Base-by-base conservation (phyloP, 352 stramenopile genomes). In the Pythium brachiatum region DNA sequence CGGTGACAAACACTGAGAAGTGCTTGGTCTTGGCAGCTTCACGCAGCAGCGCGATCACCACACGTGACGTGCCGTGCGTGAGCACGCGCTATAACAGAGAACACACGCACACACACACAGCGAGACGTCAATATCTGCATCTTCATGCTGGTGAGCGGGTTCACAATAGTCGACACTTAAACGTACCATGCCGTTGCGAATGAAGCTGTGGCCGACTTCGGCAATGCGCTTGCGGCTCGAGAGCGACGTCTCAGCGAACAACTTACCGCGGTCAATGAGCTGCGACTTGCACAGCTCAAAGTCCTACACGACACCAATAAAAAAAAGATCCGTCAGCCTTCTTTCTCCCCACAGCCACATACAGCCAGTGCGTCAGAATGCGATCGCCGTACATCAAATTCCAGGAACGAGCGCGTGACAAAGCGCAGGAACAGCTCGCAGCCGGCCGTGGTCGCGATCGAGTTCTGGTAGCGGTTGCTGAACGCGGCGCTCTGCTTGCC, bases 371-470 rank as follows among this genome's bases (percentile, higher is more conserved):
- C n/a, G n/a, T n/a, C n/a, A n/a, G n/a, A n/a, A n/a, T n/a, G n/a
- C n/a, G 3, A 21, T 44, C 36, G 36, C 36, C 55, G 18, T 23
- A 94, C 85, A 61, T 98, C 77, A 67, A 93, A 93, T 70, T 93
- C 84, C 18, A 93, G 70, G 64, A 97, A 98, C 56, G 78, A 88
- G 53, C 94, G 78, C 23, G 94, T 98, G 26, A 98, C 88, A 70
- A 98, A 98, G 44, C 87, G 83, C 55, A 98, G 76, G 66, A 98
- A 98, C 20, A 98, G 70, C 63, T 98, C 92, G 64, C 91, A 98
- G 39, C 93, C 89, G 4, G 84, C 90, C 0, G 85, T 89, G 6
- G 97, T 88, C 7, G 92, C 90, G 74, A 98, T 98, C 23, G 85
- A 89, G 57, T 92, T 89, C 66, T 88, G 80, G 74, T 80, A 89